Evolutionary conservation across 345 rosid species (phyloP).

Genomic region (Stellera chamaejasme): DNA sequence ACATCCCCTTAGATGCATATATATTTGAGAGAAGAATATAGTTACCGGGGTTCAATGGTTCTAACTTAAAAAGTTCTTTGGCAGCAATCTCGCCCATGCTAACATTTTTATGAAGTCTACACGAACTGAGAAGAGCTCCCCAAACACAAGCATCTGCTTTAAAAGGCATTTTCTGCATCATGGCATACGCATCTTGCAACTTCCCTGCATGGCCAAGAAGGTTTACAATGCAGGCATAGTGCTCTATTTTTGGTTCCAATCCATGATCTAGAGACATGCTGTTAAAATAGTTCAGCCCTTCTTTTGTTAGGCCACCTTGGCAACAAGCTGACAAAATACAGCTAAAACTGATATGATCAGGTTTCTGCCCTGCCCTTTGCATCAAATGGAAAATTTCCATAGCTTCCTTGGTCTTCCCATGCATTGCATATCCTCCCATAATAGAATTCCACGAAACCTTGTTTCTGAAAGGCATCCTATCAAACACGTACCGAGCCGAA

Average conservation of each 20-base stretch:
- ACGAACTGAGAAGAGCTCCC: conserved; percentile 82
- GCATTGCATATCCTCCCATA: conserved; percentile 63
- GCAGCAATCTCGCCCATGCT: conserved; percentile 45
- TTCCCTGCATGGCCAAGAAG: conserved; percentile 66
- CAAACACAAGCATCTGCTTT: conserved; percentile 61
- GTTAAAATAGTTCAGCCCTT: conserved; percentile 43
- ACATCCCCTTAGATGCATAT: conserved; percentile 51
- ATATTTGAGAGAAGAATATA: conserved; percentile 57
- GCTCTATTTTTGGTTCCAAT: conserved; percentile 52
- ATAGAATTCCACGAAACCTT: conserved; percentile 71
- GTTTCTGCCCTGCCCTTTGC: conserved; percentile 36
- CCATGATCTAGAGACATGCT: conserved; percentile 46
- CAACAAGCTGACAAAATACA: conserved; percentile 59
- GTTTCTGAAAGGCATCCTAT: conserved; percentile 48
- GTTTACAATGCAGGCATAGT: conserved; percentile 72
- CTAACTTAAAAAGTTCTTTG: conserved; percentile 34
- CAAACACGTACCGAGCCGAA: conserved; percentile 41
- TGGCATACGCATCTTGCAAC: conserved; percentile 53
- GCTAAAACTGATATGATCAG: conserved; percentile 55
- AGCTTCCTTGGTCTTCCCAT: conserved; percentile 58
- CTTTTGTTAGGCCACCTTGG: conserved; percentile 49
- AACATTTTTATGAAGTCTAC: conserved; percentile 36
- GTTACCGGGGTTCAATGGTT: conserved; percentile 53
- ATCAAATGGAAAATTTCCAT: conserved; percentile 42
- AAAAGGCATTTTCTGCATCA: conserved; percentile 52